phyloP scores from a whole-genome alignment of 352 stramenopile genomes.

The Saprolegnia parasitica region DNA sequence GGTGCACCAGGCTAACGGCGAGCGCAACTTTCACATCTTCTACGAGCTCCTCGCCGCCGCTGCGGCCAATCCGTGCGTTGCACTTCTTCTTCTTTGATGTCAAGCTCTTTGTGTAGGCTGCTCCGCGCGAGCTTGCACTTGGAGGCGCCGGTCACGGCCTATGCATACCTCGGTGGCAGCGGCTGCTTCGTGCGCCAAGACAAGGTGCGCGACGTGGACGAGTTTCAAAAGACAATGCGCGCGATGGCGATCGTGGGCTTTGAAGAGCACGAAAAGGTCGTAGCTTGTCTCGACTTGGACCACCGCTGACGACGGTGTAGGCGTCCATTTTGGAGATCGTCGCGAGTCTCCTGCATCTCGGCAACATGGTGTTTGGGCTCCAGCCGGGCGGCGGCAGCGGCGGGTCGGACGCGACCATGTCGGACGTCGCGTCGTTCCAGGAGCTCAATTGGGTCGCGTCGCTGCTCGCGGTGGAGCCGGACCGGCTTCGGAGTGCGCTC shows the following conservation, averaged over 20 bases:
- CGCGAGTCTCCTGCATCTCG: slow-evolving; percentile 42
- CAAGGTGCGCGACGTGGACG: slow-evolving; percentile 39
- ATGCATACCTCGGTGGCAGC: slow-evolving; percentile 37
- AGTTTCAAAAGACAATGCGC: slow-evolving; percentile 38
- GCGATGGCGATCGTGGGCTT: slow-evolving; percentile 41
- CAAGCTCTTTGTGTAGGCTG: slow-evolving; percentile 19
- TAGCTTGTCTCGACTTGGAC: slow-evolving; percentile 24
- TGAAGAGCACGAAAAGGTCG: slow-evolving; percentile 32
- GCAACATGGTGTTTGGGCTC: slow-evolving; percentile 48
- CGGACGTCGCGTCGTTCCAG: slow-evolving; percentile 22
- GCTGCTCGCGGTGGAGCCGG: slow-evolving; percentile 54
- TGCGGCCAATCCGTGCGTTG: slow-evolving; percentile 17
- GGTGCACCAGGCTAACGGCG: slow-evolving; percentile 31
- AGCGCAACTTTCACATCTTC: slow-evolving; percentile 42
- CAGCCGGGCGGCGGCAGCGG: slow-evolving; percentile 27
- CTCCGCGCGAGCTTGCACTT: slow-evolving; percentile 34
- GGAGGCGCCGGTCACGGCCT: slow-evolving; percentile 30
- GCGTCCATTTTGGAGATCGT: slow-evolving; percentile 36
- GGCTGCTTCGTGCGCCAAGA: slow-evolving; percentile 28
- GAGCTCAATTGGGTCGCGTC: slow-evolving; percentile 39
- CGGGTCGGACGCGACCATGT: slow-evolving; percentile 8
- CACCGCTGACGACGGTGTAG: not conserved
- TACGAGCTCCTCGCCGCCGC: slow-evolving; percentile 36
- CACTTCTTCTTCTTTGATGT: not conserved
- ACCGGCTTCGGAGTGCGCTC: slow-evolving; percentile 57